A percentile compares a stretch with the other conserved stretches of the same genome.
phyloP scores from a whole-genome alignment of 371 early-diverging fungal genomes.

The Coemansia sp. region DNA sequence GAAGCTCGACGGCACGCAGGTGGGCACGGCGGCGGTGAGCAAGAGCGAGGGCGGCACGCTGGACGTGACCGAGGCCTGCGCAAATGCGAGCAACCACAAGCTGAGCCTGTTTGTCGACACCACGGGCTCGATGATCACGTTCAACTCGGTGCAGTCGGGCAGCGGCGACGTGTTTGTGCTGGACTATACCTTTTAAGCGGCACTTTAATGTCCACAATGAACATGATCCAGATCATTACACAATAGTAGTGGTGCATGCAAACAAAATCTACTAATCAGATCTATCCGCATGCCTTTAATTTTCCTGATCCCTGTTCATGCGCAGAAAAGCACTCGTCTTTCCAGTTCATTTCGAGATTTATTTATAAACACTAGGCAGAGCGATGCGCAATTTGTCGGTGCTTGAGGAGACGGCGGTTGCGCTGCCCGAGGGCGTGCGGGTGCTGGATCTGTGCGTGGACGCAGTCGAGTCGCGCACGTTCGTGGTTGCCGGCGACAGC shows the following conservation, averaged over 20 bases:
- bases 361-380: background rate
- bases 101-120: constrained; percentile 45
- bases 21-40: constrained; percentile 17
- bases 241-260: no score
- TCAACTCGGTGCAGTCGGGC: constrained; percentile 45
- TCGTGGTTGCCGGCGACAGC: constrained; percentile 7
- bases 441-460: constrained; percentile 23
- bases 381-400: constrained; percentile 31
- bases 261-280: no score
- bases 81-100: constrained; percentile 14
- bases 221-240: no score
- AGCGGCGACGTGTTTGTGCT: constrained; percentile 26
- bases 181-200: constrained; percentile 6
- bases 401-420: constrained; percentile 9
- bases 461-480: constrained; percentile 4
- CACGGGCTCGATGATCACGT: constrained; percentile 11
- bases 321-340: background rate
- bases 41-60: constrained; percentile 6
- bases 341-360: background rate
- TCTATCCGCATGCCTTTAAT: background rate
- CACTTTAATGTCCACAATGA: background rate
- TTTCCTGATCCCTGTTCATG: background rate
- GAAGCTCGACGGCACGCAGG: constrained; percentile 12
- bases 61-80: constrained; percentile 32
- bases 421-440: constrained; percentile 2